Base-by-base conservation (phyloP, 768 basidiomycete genomes). In the Termitomyces sp. region DNA sequence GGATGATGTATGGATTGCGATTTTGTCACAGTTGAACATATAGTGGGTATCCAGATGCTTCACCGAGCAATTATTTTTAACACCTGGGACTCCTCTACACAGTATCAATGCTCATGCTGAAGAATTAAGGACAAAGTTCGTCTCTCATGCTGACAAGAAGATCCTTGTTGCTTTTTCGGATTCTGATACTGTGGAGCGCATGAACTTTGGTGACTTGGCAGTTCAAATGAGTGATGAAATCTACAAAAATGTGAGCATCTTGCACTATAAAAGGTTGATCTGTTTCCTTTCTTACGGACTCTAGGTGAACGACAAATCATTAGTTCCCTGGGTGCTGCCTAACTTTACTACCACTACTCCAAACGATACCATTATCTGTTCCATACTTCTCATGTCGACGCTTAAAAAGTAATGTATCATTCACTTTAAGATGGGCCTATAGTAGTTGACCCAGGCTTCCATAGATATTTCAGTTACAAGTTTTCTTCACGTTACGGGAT, bases 1-100 rank as follows among this genome's bases (percentile, higher is more conserved):
- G 4, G 66, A 67, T 23, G 66, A 67, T 32, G 66, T 79, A n/a
- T 78, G 78, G 73, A 64, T 71, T 2, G 70, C 72, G 7, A 73
- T 73, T 35, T 57, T 74, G 12, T 58, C 56, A 3, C 74, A 76
- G 44, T 61, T 75, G 56, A 73, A 65, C 50, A 64, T 71, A 56
- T 73, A 64, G 65, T 66, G 41, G 25, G 58, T 49, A 2, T 31
- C 5, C 27, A 12, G 10, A 18, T 46, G 18, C 5, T 46, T 33
- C 25, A 3, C 22, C 13, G 3, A 32, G 7, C 29, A 3, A 25
- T 23, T 25, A 7, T 25, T 18, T 18, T n/a, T 31, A 31, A 32
- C 11, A 27, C 45, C 9, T n/a, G 5, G n/a, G 18, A 3, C 29
- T 3, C 9, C 9, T 4, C 29, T 29, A 4, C 3, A 4, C 5